These are phyloP conservation scores for Ustilago trichophora DNA, from an alignment of 1,284 basidiomycete species.

Conservation along the genomic window DNA sequence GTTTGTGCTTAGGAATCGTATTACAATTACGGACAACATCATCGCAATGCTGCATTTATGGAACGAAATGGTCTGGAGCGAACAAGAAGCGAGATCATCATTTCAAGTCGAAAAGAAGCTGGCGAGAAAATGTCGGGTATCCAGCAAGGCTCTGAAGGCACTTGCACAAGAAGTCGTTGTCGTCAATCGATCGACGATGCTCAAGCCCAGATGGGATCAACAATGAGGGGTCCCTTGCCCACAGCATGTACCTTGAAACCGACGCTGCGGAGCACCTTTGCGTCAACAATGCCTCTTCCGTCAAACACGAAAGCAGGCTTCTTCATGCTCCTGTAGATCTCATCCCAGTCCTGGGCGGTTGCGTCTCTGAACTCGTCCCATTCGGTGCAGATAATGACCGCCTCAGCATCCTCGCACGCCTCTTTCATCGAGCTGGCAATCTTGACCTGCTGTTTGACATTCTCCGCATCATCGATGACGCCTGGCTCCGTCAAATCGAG, in stretches of 20 bases:
- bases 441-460: slow-evolving; percentile 85
- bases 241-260: slow-evolving; percentile 83
- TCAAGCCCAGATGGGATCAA: slow-evolving; percentile 62
- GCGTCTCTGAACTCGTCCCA: slow-evolving; percentile 82
- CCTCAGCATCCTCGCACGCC: slow-evolving; percentile 88
- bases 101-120: too few species aligned
- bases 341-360: slow-evolving; percentile 84
- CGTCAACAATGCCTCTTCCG: slow-evolving; percentile 84
- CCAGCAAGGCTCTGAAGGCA: not conserved
- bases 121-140: slow-evolving; percentile 19
- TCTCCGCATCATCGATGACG: slow-evolving; percentile 70
- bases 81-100: too few species aligned
- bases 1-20: too few species aligned
- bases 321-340: slow-evolving; percentile 86
- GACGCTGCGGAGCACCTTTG: slow-evolving; percentile 79
- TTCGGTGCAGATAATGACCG: slow-evolving; percentile 77
- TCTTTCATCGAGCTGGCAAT: slow-evolving; percentile 81
- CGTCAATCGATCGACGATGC: too few species aligned
- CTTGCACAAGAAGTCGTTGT: too few species aligned
- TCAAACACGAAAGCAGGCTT: slow-evolving; percentile 85
- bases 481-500: slow-evolving; percentile 71
- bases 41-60: too few species aligned
- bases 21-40: too few species aligned
- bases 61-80: too few species aligned
- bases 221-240: slow-evolving; percentile 64